Base-by-base conservation (phyloP, 2,329 filamentous ascomycete genomes). In the Botryosphaeria dothidea region DNA sequence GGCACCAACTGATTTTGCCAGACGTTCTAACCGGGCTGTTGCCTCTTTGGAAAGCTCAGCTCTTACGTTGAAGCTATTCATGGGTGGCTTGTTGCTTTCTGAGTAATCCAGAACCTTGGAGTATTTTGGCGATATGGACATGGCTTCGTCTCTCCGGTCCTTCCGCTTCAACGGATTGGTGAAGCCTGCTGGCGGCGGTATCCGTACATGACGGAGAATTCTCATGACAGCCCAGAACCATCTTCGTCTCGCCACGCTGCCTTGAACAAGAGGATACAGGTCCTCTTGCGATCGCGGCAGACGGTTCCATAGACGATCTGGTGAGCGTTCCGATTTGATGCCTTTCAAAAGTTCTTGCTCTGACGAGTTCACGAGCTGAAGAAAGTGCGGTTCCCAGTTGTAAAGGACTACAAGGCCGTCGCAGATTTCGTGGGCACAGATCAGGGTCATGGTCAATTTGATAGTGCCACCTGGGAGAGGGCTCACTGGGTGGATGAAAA, bases 141-240 rank as follows among this genome's bases (percentile, higher is more conserved):
- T 57, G 0, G 75, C 64, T 4, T 65, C 48, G 0, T 66, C n/a
- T 0, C 70, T 43, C 23, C 71, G 65, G 25, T 68, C 21, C 8
- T 60, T 61, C 17, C 78, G 70, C 17, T 70, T 69, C 4, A 83
- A 69, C 0, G 81, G 81, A 64, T 82, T 83, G 2, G 70, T 29
- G 64, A 83, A 81, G 1, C 77, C 78, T 7, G 71, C 72, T 13
- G 78, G 76, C 1, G 79, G 71, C 0, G 76, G 73, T 51, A 72
- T 78, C 5, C 77, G 70, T 1, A 81, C 75, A 62, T 82, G 78
- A 5, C 81, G 71, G 17, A 83, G 72, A 7, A 83, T 75, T 21
- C 80, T 72, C 8, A 79, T 75, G 7, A 83, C 74, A 5, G 77
- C 75, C 81, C 81, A 83, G 68, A 80, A 82, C 81, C 81, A 83